A percentile compares a stretch with the other conserved stretches of the same genome.
phyloP scores from a whole-genome alignment of 306 rosid species.

The Trifolium pratense region DNA sequence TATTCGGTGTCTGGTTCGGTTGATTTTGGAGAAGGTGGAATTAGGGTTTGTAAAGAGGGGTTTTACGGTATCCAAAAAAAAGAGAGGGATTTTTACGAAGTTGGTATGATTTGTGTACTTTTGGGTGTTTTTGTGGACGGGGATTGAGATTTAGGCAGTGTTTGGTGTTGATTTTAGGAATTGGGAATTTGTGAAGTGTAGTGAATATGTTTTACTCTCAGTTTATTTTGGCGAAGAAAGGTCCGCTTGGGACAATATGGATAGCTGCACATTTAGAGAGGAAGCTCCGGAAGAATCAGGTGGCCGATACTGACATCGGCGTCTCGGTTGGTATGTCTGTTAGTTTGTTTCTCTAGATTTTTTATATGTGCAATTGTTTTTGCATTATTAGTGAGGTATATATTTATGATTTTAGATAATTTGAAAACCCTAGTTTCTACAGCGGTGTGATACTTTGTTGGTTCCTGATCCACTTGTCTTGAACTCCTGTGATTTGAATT shows the following conservation, averaged over 20 bases:
- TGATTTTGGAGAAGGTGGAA: slow-evolving; percentile 7
- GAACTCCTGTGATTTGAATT: neutral
- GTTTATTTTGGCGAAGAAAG: slow-evolving; percentile 98
- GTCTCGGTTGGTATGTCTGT: slow-evolving; percentile 87
- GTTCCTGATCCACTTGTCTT: slow-evolving; percentile 20
- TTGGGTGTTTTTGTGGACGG: slow-evolving; percentile 13
- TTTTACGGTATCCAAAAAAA: neutral
- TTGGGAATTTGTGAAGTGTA: slow-evolving; percentile 38
- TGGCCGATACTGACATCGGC: slow-evolving; percentile 98
- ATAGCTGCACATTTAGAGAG: slow-evolving; percentile 99
- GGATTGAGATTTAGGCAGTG: slow-evolving; percentile 25
- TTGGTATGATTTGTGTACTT: neutral
- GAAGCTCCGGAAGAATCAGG: slow-evolving; percentile 98
- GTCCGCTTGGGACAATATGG: slow-evolving; percentile 99
- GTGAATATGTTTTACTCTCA: slow-evolving; percentile 93
- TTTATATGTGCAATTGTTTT: neutral
- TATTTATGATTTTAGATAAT: neutral
- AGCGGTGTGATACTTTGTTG: neutral
- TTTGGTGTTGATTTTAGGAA: slow-evolving; percentile 41
- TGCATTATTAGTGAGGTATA: neutral
- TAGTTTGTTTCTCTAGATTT: slow-evolving; percentile 34
- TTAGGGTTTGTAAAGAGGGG: slow-evolving; percentile 44
- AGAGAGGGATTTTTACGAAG: neutral
- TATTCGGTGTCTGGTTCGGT: neutral
- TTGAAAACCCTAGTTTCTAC: neutral